Evolutionary conservation across 495 filamentous ascomycete genomes (phyloP).

Genomic region (Neurospora sp.): DNA sequence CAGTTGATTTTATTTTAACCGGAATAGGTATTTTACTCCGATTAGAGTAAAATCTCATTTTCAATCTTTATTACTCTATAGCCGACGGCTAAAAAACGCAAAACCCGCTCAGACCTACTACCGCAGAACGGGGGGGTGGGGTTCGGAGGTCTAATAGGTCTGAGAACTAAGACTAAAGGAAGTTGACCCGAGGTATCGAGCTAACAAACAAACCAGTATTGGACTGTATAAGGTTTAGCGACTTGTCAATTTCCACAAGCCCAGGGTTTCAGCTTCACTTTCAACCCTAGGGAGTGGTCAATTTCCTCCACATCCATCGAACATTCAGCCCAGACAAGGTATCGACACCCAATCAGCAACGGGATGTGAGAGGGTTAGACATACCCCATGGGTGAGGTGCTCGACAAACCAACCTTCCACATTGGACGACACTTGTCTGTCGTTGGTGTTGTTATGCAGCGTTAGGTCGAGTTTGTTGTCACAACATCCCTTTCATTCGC

Average conservation of each 20-base stretch:
- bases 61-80: too few species aligned
- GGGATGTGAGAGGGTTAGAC: not conserved
- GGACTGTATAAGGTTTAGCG: not conserved
- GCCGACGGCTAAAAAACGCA: too few species aligned
- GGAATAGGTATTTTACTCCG: too few species aligned
- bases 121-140: too few species aligned
- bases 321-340: not conserved
- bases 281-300: not conserved
- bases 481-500: not conserved
- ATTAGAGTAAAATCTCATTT: too few species aligned
- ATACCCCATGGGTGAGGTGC: not conserved
- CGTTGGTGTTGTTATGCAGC: not conserved
- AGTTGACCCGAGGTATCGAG: too few species aligned
- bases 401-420: not conserved
- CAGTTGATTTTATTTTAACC: too few species aligned
- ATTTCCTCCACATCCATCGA: not conserved
- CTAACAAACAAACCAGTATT: too few species aligned
- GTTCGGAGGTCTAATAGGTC: too few species aligned
- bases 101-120: too few species aligned
- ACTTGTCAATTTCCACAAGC: not conserved
- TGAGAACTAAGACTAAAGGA: too few species aligned
- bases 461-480: not conserved
- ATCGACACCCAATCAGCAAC: not conserved
- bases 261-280: not conserved
- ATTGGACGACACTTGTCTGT: not conserved